These are phyloP conservation scores for Anthostomella pinea DNA, from an alignment of 2,329 filamentous ascomycete genomes.

Conservation along the genomic window DNA sequence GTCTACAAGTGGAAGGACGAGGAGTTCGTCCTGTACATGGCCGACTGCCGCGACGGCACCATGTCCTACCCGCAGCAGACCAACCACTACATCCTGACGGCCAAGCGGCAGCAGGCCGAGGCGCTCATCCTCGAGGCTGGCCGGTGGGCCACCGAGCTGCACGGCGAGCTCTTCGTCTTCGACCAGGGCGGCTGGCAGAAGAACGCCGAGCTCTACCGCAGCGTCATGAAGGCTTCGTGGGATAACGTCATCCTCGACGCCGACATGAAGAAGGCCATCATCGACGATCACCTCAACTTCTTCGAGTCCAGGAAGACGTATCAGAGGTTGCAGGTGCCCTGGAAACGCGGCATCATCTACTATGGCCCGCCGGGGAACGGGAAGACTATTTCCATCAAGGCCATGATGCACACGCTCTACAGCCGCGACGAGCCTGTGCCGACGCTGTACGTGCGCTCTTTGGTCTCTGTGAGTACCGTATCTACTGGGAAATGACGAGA, in stretches of 20 bases:
- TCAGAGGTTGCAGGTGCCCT: constrained; percentile 59
- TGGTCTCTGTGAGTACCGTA: constrained; percentile 35
- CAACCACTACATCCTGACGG: constrained; percentile 40
- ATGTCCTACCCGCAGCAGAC: constrained; percentile 27
- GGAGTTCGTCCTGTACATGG: constrained; percentile 44
- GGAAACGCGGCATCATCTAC: constrained; percentile 70
- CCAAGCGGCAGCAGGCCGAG: constrained; percentile 37
- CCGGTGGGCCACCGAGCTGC: constrained; percentile 53
- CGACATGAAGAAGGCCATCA: constrained; percentile 61
- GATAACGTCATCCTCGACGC: constrained; percentile 64
- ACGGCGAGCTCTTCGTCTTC: constrained; percentile 65
- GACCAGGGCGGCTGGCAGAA: constrained; percentile 63
- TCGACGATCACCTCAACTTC: constrained; percentile 63
- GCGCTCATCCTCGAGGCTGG: constrained; percentile 54
- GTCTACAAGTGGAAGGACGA: constrained; percentile 39
- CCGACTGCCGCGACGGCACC: constrained; percentile 40
- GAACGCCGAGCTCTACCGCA: constrained; percentile 57
- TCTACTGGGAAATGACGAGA: neutral
- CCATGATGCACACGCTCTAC: constrained; percentile 64
- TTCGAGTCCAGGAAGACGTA: constrained; percentile 60
- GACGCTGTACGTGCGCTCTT: constrained; percentile 58
- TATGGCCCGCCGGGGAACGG: constrained; percentile 63
- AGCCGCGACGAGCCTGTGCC: constrained; percentile 51
- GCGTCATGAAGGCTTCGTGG: constrained; percentile 56
- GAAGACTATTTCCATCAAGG: constrained; percentile 70